Percentiles rank a stretch among this genome's conserved stretches.
These are phyloP conservation scores for Ceriops tagal DNA, from an alignment of 345 rosid genomes.

Conservation along the genomic window DNA sequence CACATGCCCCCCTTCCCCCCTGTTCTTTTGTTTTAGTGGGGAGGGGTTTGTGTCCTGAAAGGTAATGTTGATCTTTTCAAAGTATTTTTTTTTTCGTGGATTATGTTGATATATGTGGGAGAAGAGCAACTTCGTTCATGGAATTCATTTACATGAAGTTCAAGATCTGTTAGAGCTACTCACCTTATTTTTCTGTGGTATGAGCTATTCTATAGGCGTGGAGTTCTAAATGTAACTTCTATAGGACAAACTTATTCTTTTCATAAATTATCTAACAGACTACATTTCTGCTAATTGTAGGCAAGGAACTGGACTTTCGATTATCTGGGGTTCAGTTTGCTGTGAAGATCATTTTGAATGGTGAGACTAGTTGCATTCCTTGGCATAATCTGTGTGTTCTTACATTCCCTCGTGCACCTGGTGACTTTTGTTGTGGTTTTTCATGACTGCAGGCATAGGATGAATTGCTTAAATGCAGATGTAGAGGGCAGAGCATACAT, in stretches of 20 bases:
- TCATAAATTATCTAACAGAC: neutral
- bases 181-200: neutral
- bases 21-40: too few species aligned
- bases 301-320: slow-evolving; percentile 52
- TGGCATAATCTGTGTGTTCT: neutral
- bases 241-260: neutral
- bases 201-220: neutral
- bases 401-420: neutral
- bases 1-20: too few species aligned
- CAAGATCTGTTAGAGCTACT: neutral
- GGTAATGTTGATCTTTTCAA: too few species aligned
- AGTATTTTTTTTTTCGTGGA: too few species aligned
- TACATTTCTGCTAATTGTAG: slow-evolving; percentile 25
- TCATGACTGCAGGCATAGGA: slow-evolving; percentile 50
- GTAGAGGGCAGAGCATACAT: slow-evolving; percentile 45
- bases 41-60: too few species aligned
- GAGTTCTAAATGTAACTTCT: neutral
- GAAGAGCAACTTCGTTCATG: too few species aligned
- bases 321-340: slow-evolving; percentile 59
- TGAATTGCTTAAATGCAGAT: slow-evolving; percentile 54
- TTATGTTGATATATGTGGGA: too few species aligned
- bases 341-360: slow-evolving; percentile 75
- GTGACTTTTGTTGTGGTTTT: neutral
- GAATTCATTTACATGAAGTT: too few species aligned
- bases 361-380: slow-evolving; percentile 22